phyloP scores from a whole-genome alignment of 768 basidiomycete species.

The Tylopilus plumbeoviolaceoides region DNA sequence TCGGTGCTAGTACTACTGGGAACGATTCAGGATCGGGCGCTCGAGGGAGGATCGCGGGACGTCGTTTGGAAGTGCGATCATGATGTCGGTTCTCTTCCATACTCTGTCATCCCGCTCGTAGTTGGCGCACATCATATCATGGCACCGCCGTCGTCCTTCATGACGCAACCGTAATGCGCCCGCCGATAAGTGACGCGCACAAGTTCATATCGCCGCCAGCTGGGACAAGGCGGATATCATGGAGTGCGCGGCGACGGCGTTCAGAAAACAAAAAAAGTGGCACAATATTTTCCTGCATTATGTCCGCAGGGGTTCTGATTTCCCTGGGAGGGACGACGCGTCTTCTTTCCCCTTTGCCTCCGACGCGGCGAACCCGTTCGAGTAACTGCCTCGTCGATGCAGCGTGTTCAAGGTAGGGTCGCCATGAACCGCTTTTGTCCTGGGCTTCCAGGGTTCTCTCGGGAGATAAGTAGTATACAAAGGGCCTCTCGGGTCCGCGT shows the following conservation, averaged over 20 bases:
- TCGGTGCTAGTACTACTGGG: too few species aligned
- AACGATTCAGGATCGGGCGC: slow-evolving; percentile 1
- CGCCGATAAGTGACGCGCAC: too few species aligned
- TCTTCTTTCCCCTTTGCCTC: not conserved
- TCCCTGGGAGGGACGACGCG: not conserved
- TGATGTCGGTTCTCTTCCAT: too few species aligned
- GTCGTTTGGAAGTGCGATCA: not conserved
- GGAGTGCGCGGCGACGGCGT: not conserved
- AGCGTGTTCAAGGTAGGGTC: slow-evolving; percentile 22
- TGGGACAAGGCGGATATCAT: not conserved
- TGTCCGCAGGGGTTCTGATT: not conserved
- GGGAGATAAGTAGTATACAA: not conserved
- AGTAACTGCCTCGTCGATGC: slow-evolving; percentile 22
- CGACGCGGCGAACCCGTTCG: not conserved
- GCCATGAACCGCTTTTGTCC: not conserved
- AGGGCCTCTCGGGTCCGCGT: slow-evolving; percentile 1
- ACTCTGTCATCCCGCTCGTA: not conserved
- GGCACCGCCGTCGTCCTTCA: too few species aligned
- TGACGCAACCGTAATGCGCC: too few species aligned
- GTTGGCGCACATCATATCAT: not conserved
- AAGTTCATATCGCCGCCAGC: not conserved
- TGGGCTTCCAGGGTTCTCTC: not conserved
- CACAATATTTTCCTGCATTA: not conserved
- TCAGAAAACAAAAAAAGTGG: not conserved
- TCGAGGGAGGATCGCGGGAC: slow-evolving; percentile 3